phyloP scores from a whole-genome alignment of 805 yeast species.

The Barnettozyma sucrosica region DNA sequence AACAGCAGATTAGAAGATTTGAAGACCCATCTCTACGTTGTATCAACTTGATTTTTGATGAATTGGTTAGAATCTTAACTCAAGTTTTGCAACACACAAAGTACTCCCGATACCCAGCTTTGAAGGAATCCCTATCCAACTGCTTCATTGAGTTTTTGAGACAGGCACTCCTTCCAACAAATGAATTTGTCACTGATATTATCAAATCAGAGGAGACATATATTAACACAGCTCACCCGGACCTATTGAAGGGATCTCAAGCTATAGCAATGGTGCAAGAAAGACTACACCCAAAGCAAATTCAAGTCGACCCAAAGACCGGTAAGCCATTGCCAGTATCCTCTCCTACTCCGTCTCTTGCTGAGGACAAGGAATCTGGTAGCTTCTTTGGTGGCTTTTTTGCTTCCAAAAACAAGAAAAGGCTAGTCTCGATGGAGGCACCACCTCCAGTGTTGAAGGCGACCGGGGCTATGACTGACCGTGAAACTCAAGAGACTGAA shows the following conservation, averaged over 20 bases:
- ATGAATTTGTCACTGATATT: conserved; percentile 75
- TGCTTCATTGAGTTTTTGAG: conserved; percentile 76
- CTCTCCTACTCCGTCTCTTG: conserved; percentile 27
- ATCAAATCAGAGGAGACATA: conserved; percentile 86
- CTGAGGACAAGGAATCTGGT: conserved; percentile 41
- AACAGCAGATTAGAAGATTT: conserved; percentile 87
- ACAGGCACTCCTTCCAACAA: conserved; percentile 77
- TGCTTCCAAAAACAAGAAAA: conserved; percentile 85
- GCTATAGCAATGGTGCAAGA: conserved; percentile 92
- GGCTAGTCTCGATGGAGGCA: conserved; percentile 92
- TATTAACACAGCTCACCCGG: conserved; percentile 97
- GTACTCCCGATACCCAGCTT: conserved; percentile 83
- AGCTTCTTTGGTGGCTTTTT: conserved; percentile 97
- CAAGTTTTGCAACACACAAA: conserved; percentile 79
- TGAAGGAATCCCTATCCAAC: conserved; percentile 80
- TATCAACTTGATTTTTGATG: conserved; percentile 87
- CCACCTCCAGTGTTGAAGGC: conserved; percentile 96
- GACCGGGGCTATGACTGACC: conserved; percentile 82
- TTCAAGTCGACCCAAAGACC: conserved; percentile 80
- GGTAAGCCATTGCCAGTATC: conserved; percentile 63
- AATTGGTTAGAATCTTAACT: conserved; percentile 81
- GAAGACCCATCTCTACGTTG: conserved; percentile 91
- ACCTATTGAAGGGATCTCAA: conserved; percentile 86
- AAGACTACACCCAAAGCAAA: conserved; percentile 65
- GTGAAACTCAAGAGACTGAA: conserved; percentile 95